Evolutionary conservation across 805 yeast species (phyloP).

Genomic region (Starmera pachycereana): DNA sequence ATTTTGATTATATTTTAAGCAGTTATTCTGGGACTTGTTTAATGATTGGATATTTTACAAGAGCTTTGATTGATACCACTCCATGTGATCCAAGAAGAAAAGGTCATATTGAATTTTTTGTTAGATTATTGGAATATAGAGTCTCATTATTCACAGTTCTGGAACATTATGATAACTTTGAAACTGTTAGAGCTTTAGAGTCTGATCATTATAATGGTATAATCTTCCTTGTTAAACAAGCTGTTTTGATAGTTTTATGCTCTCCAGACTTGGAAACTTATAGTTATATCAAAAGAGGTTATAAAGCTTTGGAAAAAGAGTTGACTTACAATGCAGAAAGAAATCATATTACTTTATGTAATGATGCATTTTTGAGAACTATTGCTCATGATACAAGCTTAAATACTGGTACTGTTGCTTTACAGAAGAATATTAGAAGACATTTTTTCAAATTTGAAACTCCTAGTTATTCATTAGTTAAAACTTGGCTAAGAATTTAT

Average conservation of each 20-base stretch:
- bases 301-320: conserved; percentile 19
- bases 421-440: conserved; percentile 55
- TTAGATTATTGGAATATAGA: conserved; percentile 29
- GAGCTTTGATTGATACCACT: conserved; percentile 21
- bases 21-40: conserved; percentile 28
- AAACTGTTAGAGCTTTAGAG: conserved; percentile 17
- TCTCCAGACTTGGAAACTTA: conserved; percentile 42
- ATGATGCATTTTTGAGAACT: conserved; percentile 28
- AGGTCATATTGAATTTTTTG: conserved; percentile 27
- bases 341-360: conserved; percentile 17
- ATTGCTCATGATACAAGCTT: conserved; percentile 44
- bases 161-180: conserved; percentile 15
- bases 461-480: conserved; percentile 26
- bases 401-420: conserved; percentile 62
- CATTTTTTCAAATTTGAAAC: conserved; percentile 17
- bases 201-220: conserved; percentile 21
- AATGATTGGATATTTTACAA: conserved; percentile 27
- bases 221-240: conserved; percentile 36
- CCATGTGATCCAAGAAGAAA: conserved; percentile 22
- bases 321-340: conserved; percentile 18
- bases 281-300: conserved; percentile 32
- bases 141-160: conserved; percentile 19
- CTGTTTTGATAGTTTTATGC: conserved; percentile 39
- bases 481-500: conserved; percentile 36
- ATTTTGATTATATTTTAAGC: conserved; percentile 21